A percentile compares a stretch with the other conserved stretches of the same genome.
phyloP scores from a whole-genome alignment of 2,329 filamentous ascomycete genomes.

The Ophiocordyceps sinensis region DNA sequence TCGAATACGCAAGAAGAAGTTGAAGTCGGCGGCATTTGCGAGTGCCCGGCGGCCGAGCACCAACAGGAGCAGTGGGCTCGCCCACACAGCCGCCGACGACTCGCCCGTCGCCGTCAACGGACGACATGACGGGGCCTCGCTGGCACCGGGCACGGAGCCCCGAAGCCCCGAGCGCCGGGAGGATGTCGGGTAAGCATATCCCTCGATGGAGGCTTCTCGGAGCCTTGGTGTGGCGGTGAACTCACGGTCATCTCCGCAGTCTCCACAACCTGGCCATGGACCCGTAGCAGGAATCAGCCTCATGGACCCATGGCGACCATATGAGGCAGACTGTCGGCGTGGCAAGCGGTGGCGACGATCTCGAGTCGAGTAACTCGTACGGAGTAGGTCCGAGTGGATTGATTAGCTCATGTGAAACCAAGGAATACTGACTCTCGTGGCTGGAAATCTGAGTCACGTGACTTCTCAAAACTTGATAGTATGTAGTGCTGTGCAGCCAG shows the following conservation, averaged over 20 bases:
- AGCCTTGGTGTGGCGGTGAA: no score
- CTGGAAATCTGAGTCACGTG: no score
- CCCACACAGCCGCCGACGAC: not conserved
- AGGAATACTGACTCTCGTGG: no score
- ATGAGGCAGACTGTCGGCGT: no score
- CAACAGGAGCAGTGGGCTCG: not conserved
- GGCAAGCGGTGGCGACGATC: no score
- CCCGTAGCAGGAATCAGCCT: not conserved
- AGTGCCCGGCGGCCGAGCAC: not conserved
- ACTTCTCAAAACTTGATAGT: no score
- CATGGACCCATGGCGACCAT: no score
- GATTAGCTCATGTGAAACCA: no score
- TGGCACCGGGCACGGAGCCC: not conserved
- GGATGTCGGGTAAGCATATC: not conserved
- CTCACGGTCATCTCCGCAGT: not conserved
- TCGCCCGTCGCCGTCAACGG: not conserved
- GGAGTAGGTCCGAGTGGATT: no score
- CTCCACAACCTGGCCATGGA: conserved; percentile 1
- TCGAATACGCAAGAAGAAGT: conserved; percentile 51
- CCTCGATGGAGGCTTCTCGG: not conserved
- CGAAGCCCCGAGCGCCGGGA: not conserved
- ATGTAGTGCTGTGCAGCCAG: no score
- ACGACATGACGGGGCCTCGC: not conserved
- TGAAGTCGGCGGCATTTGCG: not conserved
- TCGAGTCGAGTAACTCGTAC: no score